Conservation (phyloP, 2,329 filamentous ascomycete genomes). For the Fonsecaea pedrosoi region DNA sequence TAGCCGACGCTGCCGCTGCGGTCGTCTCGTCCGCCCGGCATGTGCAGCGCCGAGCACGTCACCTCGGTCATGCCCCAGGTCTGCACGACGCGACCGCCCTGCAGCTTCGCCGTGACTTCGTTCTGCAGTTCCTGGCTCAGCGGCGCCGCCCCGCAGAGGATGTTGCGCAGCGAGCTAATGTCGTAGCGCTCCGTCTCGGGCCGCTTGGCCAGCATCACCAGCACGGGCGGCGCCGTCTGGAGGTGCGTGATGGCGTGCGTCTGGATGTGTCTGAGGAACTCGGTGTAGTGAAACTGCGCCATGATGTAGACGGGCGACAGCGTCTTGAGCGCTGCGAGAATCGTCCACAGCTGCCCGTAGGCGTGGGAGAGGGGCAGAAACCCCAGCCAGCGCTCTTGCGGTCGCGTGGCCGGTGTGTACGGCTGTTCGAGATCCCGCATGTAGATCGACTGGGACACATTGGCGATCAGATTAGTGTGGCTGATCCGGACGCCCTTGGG, state of each 20-base stretch:
- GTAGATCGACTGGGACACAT: slow-evolving; percentile 68
- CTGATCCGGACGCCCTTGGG: slow-evolving; percentile 60
- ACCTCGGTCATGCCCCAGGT: slow-evolving; percentile 65
- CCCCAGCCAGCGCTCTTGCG: slow-evolving; percentile 50
- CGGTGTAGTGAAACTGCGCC: slow-evolving; percentile 62
- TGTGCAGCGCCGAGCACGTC: slow-evolving; percentile 70
- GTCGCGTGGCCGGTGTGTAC: slow-evolving; percentile 58
- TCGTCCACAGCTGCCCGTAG: slow-evolving; percentile 54
- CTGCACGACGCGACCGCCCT: slow-evolving; percentile 56
- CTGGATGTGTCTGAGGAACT: slow-evolving; percentile 61
- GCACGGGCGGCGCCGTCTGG: slow-evolving; percentile 67
- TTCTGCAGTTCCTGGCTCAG: slow-evolving; percentile 62
- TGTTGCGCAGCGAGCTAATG: slow-evolving; percentile 59
- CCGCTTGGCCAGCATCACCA: slow-evolving; percentile 63
- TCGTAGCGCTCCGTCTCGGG: slow-evolving; percentile 62
- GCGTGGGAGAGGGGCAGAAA: slow-evolving; percentile 57
- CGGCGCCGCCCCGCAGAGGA: slow-evolving; percentile 62
- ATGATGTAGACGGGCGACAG: slow-evolving; percentile 70
- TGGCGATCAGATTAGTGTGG: slow-evolving; percentile 58
- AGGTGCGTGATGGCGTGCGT: slow-evolving; percentile 60
- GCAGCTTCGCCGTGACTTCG: slow-evolving; percentile 55
- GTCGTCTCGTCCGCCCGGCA: slow-evolving; percentile 47
- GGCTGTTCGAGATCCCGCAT: slow-evolving; percentile 47
- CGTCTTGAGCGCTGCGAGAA: slow-evolving; percentile 65
- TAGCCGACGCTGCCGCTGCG: slow-evolving; percentile 59